These are phyloP conservation scores for Phycomyces nitens DNA, from an alignment of 192 early-diverging fungal species.

Conservation along the genomic window DNA sequence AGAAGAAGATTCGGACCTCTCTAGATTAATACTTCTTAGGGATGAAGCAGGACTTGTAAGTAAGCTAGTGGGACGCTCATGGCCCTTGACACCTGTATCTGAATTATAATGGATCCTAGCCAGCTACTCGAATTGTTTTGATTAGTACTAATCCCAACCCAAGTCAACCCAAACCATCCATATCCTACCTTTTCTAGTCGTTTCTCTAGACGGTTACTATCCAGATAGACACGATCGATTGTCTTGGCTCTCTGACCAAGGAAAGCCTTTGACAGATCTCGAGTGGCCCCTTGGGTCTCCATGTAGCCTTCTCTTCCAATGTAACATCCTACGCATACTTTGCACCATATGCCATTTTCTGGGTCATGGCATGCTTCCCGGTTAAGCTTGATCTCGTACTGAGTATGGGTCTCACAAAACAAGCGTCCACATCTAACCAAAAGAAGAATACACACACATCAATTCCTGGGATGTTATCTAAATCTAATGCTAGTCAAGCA, in stretches of 20 bases:
- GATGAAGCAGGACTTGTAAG: conserved; percentile 7
- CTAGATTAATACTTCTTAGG: neutral
- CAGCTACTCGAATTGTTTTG: conserved; percentile 10
- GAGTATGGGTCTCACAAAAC: conserved; percentile 59
- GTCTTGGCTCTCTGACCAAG: conserved; percentile 45
- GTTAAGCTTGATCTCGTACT: conserved; percentile 54
- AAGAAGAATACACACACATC: conserved; percentile 1
- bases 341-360: conserved; percentile 49
- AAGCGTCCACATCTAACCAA: conserved; percentile 57
- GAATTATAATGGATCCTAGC: conserved; percentile 26
- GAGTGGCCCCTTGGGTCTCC: conserved; percentile 41
- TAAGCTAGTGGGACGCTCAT: conserved; percentile 1
- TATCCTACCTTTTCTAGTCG: conserved; percentile 64
- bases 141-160: neutral
- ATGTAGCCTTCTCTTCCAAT: conserved; percentile 38
- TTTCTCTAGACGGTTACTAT: conserved; percentile 70
- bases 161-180: too few relatives aligned
- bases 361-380: conserved; percentile 57
- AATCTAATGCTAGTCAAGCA: too few relatives aligned
- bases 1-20: conserved; percentile 24
- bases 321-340: conserved; percentile 58
- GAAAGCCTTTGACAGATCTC: conserved; percentile 51
- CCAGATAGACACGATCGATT: conserved; percentile 58
- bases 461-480: conserved; percentile 30
- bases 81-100: conserved; percentile 5